A percentile compares a stretch with the other conserved stretches of the same genome.
These are phyloP conservation scores for Aspergillus campestris DNA, from an alignment of 495 filamentous ascomycete species.

Conservation along the genomic window DNA sequence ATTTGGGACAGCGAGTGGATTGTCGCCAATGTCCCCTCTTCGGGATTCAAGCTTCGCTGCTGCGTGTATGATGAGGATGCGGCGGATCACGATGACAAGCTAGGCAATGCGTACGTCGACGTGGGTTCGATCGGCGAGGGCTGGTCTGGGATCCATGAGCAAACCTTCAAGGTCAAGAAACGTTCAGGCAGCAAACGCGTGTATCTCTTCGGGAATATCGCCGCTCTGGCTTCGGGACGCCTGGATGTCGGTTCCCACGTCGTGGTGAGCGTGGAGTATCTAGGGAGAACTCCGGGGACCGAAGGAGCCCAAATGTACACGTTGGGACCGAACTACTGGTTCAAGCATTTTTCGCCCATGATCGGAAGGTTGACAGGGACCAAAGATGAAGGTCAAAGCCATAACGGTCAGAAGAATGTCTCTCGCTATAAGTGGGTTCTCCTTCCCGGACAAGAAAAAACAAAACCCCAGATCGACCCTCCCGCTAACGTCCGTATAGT, in stretches of 20 bases:
- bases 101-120: conserved; percentile 71
- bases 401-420: conserved; percentile 43
- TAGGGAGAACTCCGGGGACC: conserved; percentile 62
- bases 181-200: conserved; percentile 78
- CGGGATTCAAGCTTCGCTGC: conserved; percentile 72
- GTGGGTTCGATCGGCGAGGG: conserved; percentile 47
- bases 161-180: conserved; percentile 67
- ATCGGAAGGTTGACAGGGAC: conserved; percentile 74
- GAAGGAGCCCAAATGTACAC: conserved; percentile 76
- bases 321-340: conserved; percentile 65
- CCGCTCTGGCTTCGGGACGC: conserved; percentile 44
- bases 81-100: conserved; percentile 74
- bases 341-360: conserved; percentile 79
- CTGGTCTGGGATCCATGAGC: conserved; percentile 60
- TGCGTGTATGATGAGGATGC: conserved; percentile 84
- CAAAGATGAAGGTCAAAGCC: conserved; percentile 49
- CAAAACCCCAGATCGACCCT: not conserved
- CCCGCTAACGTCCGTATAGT: conserved; percentile 30
- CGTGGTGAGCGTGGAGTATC: conserved; percentile 58
- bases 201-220: conserved; percentile 60
- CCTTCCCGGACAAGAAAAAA: too few species aligned
- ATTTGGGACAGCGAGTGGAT: conserved; percentile 81
- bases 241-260: conserved; percentile 53
- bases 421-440: conserved; percentile 64
- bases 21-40: conserved; percentile 71